A percentile compares a stretch with the other conserved stretches of the same genome.
Conservation (phyloP, 2,329 filamentous ascomycete species). For the Arthrobotrys megalospora region DNA sequence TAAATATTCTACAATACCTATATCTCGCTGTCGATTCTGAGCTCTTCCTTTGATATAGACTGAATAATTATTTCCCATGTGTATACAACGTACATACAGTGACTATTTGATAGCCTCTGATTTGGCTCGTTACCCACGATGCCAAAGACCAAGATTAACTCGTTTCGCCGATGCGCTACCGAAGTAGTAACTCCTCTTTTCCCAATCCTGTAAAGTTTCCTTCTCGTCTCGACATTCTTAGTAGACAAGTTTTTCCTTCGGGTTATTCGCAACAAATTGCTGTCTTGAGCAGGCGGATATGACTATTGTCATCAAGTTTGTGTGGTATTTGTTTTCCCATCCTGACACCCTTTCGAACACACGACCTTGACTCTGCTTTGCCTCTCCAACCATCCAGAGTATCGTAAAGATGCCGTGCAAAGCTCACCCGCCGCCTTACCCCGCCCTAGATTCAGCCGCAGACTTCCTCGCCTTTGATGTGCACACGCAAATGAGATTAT, state of each 20-base stretch:
- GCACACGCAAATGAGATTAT: constrained; percentile 43
- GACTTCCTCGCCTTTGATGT: constrained; percentile 52
- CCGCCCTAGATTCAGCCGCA: constrained; percentile 41
- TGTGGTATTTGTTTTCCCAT: constrained; percentile 9
- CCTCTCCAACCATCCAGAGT: constrained; percentile 15
- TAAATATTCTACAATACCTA: no score
- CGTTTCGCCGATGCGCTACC: constrained; percentile 3
- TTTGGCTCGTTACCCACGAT: no score
- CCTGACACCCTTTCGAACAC: not conserved
- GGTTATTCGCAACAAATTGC: constrained; percentile 11
- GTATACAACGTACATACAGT: no score
- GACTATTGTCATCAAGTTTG: not conserved
- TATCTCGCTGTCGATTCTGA: no score
- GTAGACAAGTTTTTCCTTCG: not conserved
- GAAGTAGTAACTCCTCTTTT: constrained; percentile 4
- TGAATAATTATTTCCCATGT: no score
- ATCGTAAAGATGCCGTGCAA: constrained; percentile 46
- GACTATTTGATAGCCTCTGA: no score
- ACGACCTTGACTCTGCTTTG: not conserved
- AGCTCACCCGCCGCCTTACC: constrained; percentile 54
- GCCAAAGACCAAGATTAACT: not conserved
- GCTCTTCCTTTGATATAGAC: no score
- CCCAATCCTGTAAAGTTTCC: constrained; percentile 22
- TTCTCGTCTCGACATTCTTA: constrained; percentile 31
- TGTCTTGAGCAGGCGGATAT: not conserved